phyloP scores from a whole-genome alignment of 768 basidiomycete genomes.

The Clitopilus hobsonii region DNA sequence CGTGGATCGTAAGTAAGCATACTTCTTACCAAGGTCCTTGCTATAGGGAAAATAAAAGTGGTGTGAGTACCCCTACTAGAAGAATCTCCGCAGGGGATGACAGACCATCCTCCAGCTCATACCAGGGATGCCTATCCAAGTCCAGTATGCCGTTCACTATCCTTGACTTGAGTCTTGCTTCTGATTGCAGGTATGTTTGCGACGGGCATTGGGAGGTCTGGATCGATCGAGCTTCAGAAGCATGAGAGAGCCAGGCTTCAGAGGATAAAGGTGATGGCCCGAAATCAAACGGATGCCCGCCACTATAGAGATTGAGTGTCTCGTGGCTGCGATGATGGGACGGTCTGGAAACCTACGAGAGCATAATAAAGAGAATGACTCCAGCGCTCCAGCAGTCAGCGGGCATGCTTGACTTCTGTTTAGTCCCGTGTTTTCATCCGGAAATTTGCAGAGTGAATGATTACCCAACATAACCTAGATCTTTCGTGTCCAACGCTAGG shows the following conservation, averaged over 20 bases:
- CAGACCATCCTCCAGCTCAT: conserved; percentile 53
- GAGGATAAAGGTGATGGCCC: conserved; percentile 30
- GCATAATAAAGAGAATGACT: conserved; percentile 77
- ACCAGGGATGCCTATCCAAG: conserved; percentile 55
- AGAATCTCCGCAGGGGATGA: conserved; percentile 3
- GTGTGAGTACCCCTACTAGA: not conserved
- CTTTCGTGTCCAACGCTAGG: conserved; percentile 68
- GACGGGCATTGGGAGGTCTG: conserved; percentile 29
- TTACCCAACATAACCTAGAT: conserved; percentile 61
- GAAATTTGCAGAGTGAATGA: not conserved
- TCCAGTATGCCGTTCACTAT: conserved; percentile 61
- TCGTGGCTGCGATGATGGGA: not conserved
- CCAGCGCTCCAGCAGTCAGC: conserved; percentile 89
- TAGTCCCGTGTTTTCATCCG: not conserved
- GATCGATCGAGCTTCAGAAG: conserved; percentile 25
- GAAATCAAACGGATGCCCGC: conserved; percentile 76
- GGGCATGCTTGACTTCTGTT: conserved; percentile 55
- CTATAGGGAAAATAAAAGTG: conserved; percentile 26
- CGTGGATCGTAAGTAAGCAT: conserved; percentile 56
- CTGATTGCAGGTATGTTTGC: conserved; percentile 40
- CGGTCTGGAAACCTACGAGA: conserved; percentile 52
- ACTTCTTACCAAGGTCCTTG: conserved; percentile 51
- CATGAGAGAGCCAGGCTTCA: conserved; percentile 32
- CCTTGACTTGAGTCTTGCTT: conserved; percentile 60
- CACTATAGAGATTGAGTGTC: conserved; percentile 33